These are phyloP conservation scores for Carpinus viminea DNA, from an alignment of 306 rosid species.

Conservation along the genomic window DNA sequence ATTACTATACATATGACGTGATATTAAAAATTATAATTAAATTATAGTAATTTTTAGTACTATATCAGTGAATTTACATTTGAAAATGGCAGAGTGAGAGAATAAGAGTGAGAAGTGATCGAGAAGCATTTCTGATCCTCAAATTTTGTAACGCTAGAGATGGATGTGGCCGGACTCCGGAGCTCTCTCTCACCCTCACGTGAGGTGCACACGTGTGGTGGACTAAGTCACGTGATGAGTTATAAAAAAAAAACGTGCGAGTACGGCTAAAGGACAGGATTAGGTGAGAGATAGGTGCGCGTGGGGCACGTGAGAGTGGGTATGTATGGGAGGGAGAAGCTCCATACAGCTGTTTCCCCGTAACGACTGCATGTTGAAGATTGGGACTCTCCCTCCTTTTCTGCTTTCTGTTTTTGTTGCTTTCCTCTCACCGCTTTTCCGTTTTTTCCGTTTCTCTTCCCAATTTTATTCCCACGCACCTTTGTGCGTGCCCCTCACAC, in stretches of 20 bases:
- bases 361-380: slow-evolving; percentile 21
- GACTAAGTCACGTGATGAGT: slow-evolving; percentile 34
- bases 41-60: too few species aligned
- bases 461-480: slow-evolving; percentile 10
- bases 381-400: slow-evolving; percentile 2
- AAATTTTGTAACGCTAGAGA: neutral
- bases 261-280: slow-evolving; percentile 37
- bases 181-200: slow-evolving; percentile 26
- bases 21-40: too few species aligned
- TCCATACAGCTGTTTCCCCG: slow-evolving; percentile 44
- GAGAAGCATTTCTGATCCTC: too few species aligned
- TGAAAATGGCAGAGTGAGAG: too few species aligned
- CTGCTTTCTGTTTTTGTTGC: slow-evolving; percentile 22
- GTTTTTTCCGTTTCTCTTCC: slow-evolving; percentile 23
- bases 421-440: slow-evolving; percentile 10
- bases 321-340: neutral
- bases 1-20: too few species aligned
- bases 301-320: slow-evolving; percentile 40
- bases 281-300: slow-evolving; percentile 12
- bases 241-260: neutral
- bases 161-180: neutral
- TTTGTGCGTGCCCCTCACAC: neutral
- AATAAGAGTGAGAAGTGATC: too few species aligned
- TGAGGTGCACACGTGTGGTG: slow-evolving; percentile 34
- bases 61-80: too few species aligned